Evolutionary conservation across 176 grass and related monocot species (phyloP).

Genomic region (Hsuehochloa calcarea): DNA sequence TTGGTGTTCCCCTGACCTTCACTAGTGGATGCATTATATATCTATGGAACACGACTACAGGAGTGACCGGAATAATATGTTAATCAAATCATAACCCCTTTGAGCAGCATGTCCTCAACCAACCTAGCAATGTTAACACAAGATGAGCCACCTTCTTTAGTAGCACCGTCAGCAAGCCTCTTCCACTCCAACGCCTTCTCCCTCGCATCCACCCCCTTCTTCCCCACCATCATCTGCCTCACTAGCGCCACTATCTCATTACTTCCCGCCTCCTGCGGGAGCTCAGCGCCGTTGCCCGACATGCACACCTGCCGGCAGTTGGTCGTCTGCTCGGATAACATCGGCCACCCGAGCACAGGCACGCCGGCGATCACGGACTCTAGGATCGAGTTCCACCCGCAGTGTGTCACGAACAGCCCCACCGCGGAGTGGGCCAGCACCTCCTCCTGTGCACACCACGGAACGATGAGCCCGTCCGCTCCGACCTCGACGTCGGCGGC

Average conservation of each 20-base stretch:
- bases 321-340: constrained; percentile 32
- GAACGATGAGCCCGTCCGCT: constrained; percentile 19
- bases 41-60: too few relatives aligned
- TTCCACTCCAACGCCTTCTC: background rate
- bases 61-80: too few relatives aligned
- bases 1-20: too few relatives aligned
- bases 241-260: constrained; percentile 23
- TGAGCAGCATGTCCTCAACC: background rate
- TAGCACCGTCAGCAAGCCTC: background rate
- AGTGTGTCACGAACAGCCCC: constrained; percentile 68
- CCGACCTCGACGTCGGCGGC: background rate
- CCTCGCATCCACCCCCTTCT: constrained; percentile 2
- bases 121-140: background rate
- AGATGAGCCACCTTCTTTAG: background rate
- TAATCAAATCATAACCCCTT: background rate
- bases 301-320: constrained; percentile 32
- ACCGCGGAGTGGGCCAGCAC: constrained; percentile 43
- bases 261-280: background rate
- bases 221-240: constrained; percentile 42
- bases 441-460: constrained; percentile 31
- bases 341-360: constrained; percentile 21
- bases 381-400: background rate
- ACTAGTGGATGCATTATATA: too few relatives aligned
- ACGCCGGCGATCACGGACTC: background rate
- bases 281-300: constrained; percentile 23